Conservation (phyloP, 768 basidiomycete genomes). For the Boletus subparvulus region DNA sequence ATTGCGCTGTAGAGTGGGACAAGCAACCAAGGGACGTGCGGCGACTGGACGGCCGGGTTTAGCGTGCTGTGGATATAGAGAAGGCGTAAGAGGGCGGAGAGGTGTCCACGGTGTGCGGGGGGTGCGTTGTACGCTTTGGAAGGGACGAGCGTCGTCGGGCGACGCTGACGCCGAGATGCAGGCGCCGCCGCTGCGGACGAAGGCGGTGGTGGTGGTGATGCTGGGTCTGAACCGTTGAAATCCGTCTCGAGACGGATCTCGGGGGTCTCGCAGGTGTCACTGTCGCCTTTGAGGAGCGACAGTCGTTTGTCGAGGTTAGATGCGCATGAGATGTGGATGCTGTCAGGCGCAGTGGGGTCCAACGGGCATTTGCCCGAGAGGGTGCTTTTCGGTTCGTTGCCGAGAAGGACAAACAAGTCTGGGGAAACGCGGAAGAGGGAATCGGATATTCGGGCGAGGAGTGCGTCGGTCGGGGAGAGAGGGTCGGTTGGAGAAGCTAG, state of each 20-base stretch:
- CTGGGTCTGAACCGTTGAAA: conserved; percentile 3
- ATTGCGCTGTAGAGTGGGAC: conserved; percentile 67
- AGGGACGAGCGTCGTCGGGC: conserved; percentile 46
- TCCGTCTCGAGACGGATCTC: conserved; percentile 42
- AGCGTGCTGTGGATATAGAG: conserved; percentile 69
- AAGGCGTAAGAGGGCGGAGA: conserved; percentile 63
- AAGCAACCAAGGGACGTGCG: conserved; percentile 66
- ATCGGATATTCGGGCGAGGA: conserved; percentile 49
- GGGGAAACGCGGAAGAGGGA: conserved; percentile 57
- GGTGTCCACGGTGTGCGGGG: conserved; percentile 57
- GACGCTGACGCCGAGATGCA: conserved; percentile 23
- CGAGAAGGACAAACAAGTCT: conserved; percentile 48
- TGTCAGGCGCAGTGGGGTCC: conserved; percentile 44
- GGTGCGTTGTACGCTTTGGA: conserved; percentile 46
- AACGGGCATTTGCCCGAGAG: conserved; percentile 45
- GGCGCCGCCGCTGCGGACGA: conserved; percentile 39
- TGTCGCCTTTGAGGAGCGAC: conserved; percentile 38
- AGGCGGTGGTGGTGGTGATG: background rate
- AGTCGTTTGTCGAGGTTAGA: conserved; percentile 55
- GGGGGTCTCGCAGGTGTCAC: conserved; percentile 31
- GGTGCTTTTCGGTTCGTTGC: conserved; percentile 49
- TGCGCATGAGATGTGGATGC: conserved; percentile 50
- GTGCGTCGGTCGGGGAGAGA: conserved; percentile 43
- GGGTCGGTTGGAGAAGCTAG: conserved; percentile 44
- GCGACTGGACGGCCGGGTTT: conserved; percentile 70